Evolutionary conservation across 2,329 filamentous ascomycete species (phyloP), one percentile per base, ranked within the genome.

Genomic region (Venturia effusa): DNA sequence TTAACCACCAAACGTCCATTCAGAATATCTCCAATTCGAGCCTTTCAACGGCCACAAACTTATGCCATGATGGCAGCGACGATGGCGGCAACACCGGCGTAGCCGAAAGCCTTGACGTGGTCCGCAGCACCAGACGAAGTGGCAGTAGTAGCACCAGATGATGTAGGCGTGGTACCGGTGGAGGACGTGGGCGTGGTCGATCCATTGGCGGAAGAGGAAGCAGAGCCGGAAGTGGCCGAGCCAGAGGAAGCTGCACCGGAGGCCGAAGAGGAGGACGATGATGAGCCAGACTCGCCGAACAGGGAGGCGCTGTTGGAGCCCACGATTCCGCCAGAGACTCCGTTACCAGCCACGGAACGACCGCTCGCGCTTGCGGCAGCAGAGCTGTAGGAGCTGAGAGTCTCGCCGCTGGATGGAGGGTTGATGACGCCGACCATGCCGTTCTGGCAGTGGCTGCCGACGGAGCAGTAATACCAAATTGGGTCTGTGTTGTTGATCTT

Each of bases 241-340:
- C 64, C 67, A 57, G 74, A 68, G 45, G 73, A 74, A 57, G 75
- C 75, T 62, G 76, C 76, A 51, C 48, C 61, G 19, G 45, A 40
- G 10, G 45, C 43, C 7, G 34, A 6, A 17, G 61, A 45, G 24
- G 45, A 57, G 13, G 61, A 24, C 22, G 61, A 61, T 22, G 61
- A 24, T 6, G 30, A 22, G 34, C 45, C 34, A 24, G 45, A 55
- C 17, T 37, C 30, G 37, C 45, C 51, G 39, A 43, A 48, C 24
- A 40, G 11, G 2, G n/a, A 34, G 41, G 34, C 62, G 43, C 27
- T n/a, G 17, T 45, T 39, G 11, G n/a, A 24, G n/a, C 62, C 62
- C 1, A 60, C 27, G 39, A 64, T 61, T 13, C 62, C 62, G 10
- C 55, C 55, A 24, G 61, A 55, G 5, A 64, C 62, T 15, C 13